Percentiles rank a stretch among this genome's conserved stretches.
phyloP scores from a whole-genome alignment of 805 yeast genomes.

The Wickerhamomyces queroliae region DNA sequence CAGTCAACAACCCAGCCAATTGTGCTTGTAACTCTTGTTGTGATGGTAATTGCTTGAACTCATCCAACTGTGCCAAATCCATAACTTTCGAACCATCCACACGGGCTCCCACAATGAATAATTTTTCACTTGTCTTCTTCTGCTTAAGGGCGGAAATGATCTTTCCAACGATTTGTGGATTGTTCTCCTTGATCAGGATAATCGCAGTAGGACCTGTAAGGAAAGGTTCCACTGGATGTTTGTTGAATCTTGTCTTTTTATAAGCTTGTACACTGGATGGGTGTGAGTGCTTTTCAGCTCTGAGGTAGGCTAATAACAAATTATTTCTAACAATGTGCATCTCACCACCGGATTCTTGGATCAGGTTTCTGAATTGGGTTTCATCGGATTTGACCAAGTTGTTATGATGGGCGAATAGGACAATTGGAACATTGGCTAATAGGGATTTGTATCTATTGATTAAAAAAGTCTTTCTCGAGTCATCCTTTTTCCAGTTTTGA shows the following conservation, averaged over 20 bases:
- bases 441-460: conserved; percentile 74
- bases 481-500: conserved; percentile 43
- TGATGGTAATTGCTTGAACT: conserved; percentile 70
- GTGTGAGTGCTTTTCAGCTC: conserved; percentile 62
- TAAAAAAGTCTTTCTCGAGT: conserved; percentile 80
- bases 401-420: conserved; percentile 81
- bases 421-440: conserved; percentile 60
- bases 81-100: conserved; percentile 58
- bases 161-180: conserved; percentile 62
- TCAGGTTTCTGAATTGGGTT: conserved; percentile 51
- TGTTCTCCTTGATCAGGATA: conserved; percentile 58
- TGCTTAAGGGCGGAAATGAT: conserved; percentile 59
- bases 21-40: conserved; percentile 70
- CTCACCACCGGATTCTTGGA: conserved; percentile 61
- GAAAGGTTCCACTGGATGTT: conserved; percentile 66
- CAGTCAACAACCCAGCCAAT: conserved; percentile 77
- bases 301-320: conserved; percentile 69
- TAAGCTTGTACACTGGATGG: conserved; percentile 63
- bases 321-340: conserved; percentile 64
- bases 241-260: conserved; percentile 31
- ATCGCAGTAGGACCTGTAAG: conserved; percentile 85
- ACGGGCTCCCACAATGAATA: conserved; percentile 82
- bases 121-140: conserved; percentile 60
- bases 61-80: conserved; percentile 44
- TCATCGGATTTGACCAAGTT: conserved; percentile 70